These are phyloP conservation scores for Mangifera indica DNA, from an alignment of 345 rosid species.

Conservation along the genomic window DNA sequence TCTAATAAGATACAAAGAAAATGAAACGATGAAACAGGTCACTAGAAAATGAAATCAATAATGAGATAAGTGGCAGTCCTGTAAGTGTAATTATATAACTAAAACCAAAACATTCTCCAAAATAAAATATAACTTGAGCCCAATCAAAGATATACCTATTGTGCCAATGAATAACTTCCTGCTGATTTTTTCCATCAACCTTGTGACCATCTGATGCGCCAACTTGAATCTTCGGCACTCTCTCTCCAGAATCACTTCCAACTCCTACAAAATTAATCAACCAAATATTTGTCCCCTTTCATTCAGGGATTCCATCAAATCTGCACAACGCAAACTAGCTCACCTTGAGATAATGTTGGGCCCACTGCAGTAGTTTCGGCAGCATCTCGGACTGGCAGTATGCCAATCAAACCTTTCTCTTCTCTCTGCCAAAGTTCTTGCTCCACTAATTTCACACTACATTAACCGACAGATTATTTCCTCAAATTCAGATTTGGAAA, in stretches of 20 bases:
- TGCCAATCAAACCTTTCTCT: conserved; percentile 92
- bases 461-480: conserved; percentile 2
- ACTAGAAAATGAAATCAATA: not conserved
- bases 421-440: conserved; percentile 99
- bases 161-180: conserved; percentile 88
- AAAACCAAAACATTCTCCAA: conserved; percentile 3
- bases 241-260: conserved; percentile 69
- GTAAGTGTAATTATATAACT: not conserved
- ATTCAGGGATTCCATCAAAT: conserved; percentile 12
- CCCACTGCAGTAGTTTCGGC: conserved; percentile 55
- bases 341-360: conserved; percentile 57
- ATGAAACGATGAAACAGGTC: not conserved
- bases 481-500: not conserved
- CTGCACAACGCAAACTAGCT: conserved; percentile 11
- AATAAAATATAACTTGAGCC: not conserved
- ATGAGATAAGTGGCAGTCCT: not conserved
- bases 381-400: conserved; percentile 89
- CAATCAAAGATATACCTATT: conserved; percentile 48
- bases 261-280: conserved; percentile 36
- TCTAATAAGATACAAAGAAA: not conserved
- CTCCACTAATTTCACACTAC: conserved; percentile 93
- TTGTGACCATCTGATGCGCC: conserved; percentile 68
- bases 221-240: conserved; percentile 53
- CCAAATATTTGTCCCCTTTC: not conserved
- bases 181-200: conserved; percentile 75